Evolutionary conservation across 768 basidiomycete species (phyloP).

Genomic region (Phaeotremella skinneri): DNA sequence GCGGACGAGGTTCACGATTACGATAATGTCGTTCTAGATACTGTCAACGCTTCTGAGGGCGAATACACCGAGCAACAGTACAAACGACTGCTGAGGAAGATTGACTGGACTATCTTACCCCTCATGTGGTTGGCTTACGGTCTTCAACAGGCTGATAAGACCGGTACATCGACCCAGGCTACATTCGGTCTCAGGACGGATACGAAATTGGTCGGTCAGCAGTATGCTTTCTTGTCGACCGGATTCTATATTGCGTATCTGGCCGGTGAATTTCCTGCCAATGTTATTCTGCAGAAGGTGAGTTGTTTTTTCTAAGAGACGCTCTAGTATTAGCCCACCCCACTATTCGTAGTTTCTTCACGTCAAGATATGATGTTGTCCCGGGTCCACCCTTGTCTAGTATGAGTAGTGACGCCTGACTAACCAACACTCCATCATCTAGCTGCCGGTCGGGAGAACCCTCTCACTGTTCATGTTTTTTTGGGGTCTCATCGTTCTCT

Average conservation of each 20-base stretch:
- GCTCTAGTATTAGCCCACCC: too few species aligned
- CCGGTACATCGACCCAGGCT: not conserved
- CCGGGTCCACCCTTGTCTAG: too few species aligned
- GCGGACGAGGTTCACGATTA: not conserved
- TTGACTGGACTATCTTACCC: slow-evolving; percentile 5
- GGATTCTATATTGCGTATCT: not conserved
- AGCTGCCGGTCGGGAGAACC: not conserved
- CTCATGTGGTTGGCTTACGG: slow-evolving; percentile 6
- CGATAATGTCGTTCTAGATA: slow-evolving; percentile 4
- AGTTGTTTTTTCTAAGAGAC: too few species aligned
- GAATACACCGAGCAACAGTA: slow-evolving; percentile 11
- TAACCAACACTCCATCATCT: too few species aligned
- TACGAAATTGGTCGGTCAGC: slow-evolving; percentile 1
- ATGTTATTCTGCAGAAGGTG: not conserved
- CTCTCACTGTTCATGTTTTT: not conserved
- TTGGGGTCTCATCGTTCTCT: slow-evolving; percentile 8
- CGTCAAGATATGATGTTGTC: too few species aligned
- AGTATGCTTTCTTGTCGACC: not conserved
- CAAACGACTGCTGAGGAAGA: not conserved
- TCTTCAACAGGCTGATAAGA: slow-evolving; percentile 2
- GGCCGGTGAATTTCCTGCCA: slow-evolving; percentile 2
- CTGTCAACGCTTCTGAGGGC: not conserved
- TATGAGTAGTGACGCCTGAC: too few species aligned
- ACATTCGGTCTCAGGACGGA: not conserved
- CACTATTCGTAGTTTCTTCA: too few species aligned